These are phyloP conservation scores for Lathyrus aphaca DNA, from an alignment of 306 rosid genomes.

Conservation along the genomic window DNA sequence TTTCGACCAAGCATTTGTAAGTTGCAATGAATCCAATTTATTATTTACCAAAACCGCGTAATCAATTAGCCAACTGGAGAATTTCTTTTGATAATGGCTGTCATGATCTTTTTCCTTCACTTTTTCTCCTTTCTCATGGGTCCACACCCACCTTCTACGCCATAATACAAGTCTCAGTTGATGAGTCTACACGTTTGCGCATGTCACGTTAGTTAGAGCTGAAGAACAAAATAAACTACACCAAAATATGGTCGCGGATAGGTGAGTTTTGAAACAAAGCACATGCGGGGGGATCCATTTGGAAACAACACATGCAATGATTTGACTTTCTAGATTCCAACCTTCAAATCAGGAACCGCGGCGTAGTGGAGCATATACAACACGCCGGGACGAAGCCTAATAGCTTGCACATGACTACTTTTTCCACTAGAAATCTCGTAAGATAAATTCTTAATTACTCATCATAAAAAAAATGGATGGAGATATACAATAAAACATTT, in stretches of 20 bases:
- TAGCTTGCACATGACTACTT: too few relatives aligned
- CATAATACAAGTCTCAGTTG: constrained; percentile 39
- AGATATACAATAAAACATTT: too few relatives aligned
- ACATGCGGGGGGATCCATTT: constrained; percentile 49
- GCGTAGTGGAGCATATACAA: neutral
- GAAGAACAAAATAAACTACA: constrained; percentile 1
- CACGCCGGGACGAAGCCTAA: neutral
- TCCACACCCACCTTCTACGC: neutral
- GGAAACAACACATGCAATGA: constrained; percentile 29
- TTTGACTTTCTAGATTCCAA: constrained; percentile 22
- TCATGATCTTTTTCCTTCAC: neutral
- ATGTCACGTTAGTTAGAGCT: constrained; percentile 39
- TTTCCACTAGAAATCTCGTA: too few relatives aligned
- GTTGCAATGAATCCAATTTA: neutral
- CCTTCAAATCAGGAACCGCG: neutral
- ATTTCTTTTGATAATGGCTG: neutral
- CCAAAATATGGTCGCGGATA: neutral
- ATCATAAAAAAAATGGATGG: too few relatives aligned
- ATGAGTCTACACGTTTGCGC: constrained; percentile 36
- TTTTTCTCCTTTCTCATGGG: neutral
- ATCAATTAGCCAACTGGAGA: constrained; percentile 14
- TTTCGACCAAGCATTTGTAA: constrained; percentile 6
- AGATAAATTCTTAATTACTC: too few relatives aligned
- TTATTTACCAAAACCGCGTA: constrained; percentile 27
- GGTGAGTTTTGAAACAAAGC: constrained; percentile 40